phyloP scores from a whole-genome alignment of 352 stramenopile species.

The Globisporangium spiculum region DNA sequence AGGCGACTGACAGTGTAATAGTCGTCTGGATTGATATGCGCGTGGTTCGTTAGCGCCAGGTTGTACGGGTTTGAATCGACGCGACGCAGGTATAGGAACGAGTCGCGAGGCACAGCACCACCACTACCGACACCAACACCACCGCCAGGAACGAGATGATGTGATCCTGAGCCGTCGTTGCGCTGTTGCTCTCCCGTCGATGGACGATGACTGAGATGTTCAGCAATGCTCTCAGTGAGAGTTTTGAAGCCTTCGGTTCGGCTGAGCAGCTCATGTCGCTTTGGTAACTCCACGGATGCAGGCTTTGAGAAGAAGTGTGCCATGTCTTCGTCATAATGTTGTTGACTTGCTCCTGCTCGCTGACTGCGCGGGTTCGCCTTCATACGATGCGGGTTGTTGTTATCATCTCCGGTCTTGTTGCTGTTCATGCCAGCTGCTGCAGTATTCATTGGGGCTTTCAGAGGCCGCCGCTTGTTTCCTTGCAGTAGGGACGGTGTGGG shows the following conservation, averaged over 20 bases:
- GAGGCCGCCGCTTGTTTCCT: slow-evolving; percentile 7
- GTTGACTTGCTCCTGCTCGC: background rate
- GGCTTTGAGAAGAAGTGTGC: slow-evolving; percentile 2
- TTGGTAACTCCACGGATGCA: slow-evolving; percentile 13
- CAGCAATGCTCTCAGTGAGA: slow-evolving; percentile 55
- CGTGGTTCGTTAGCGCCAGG: slow-evolving; percentile 58
- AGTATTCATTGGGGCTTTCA: background rate
- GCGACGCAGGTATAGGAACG: slow-evolving; percentile 72
- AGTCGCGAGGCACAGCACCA: slow-evolving; percentile 36
- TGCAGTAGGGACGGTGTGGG: slow-evolving; percentile 19
- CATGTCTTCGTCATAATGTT: background rate
- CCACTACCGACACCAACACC: background rate
- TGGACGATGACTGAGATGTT: slow-evolving; percentile 27
- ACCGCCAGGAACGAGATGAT: background rate
- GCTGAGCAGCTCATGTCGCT: slow-evolving; percentile 44
- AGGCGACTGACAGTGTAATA: slow-evolving; percentile 90
- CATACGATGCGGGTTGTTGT: background rate
- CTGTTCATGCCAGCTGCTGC: background rate
- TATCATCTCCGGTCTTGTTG: background rate
- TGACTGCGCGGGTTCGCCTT: background rate
- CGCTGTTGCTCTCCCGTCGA: background rate
- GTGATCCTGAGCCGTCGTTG: background rate
- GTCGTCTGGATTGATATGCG: slow-evolving; percentile 63
- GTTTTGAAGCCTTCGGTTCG: slow-evolving; percentile 49
- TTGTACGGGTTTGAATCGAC: slow-evolving; percentile 81